A percentile compares a stretch with the other conserved stretches of the same genome.
These are phyloP conservation scores for Domatiomyces catenatus DNA, from an alignment of 2,329 filamentous ascomycete species.

Conservation along the genomic window DNA sequence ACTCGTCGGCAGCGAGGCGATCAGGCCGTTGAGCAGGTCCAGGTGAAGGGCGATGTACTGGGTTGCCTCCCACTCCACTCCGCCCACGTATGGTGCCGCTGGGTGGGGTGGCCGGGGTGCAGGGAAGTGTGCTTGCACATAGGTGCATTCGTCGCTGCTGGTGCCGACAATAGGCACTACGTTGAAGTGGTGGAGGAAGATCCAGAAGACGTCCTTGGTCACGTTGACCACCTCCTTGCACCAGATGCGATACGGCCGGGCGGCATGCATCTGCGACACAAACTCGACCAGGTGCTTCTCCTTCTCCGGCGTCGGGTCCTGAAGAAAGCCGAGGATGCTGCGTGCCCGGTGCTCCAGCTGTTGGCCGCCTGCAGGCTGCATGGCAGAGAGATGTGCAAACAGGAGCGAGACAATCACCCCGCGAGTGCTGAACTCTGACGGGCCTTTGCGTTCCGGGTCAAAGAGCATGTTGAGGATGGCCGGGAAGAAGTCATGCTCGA, in stretches of 20 bases:
- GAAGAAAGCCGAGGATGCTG: conserved; percentile 63
- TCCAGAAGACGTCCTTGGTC: conserved; percentile 98
- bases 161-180: conserved; percentile 45
- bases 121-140: conserved; percentile 56
- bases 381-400: conserved; percentile 63
- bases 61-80: conserved; percentile 96
- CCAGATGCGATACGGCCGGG: conserved; percentile 84
- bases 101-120: conserved; percentile 76
- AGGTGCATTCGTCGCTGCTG: conserved; percentile 20
- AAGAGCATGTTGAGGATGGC: conserved; percentile 79
- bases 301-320: conserved; percentile 62
- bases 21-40: conserved; percentile 78
- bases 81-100: conserved; percentile 87
- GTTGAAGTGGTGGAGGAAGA: conserved; percentile 89
- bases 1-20: conserved; percentile 59
- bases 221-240: conserved; percentile 83
- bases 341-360: conserved; percentile 55
- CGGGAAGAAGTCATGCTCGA: conserved; percentile 70
- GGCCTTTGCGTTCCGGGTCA: conserved; percentile 94
- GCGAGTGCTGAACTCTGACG: conserved; percentile 88
- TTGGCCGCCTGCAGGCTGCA: conserved; percentile 36
- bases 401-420: conserved; percentile 78
- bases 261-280: conserved; percentile 73
- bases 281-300: conserved; percentile 66
- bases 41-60: conserved; percentile 89